A percentile compares a stretch with the other conserved stretches of the same genome.
Evolutionary conservation across 2,329 filamentous ascomycete genomes (phyloP).

Genomic region (Zasmidium citrigriseum): DNA sequence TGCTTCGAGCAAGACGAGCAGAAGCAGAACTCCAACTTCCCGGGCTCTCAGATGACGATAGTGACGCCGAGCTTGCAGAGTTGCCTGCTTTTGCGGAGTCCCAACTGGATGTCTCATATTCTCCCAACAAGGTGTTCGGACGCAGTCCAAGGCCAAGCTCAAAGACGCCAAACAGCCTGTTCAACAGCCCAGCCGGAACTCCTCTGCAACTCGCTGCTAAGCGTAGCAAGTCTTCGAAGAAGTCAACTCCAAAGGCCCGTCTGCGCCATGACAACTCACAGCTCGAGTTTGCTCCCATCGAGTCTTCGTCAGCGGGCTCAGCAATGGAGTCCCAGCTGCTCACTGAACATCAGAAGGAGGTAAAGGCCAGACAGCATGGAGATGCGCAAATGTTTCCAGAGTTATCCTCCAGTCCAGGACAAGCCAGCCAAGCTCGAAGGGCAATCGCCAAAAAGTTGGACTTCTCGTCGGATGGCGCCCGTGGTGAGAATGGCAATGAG

Average conservation of each 20-base stretch:
- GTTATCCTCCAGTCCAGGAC: conserved; percentile 58
- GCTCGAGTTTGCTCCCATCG: conserved; percentile 71
- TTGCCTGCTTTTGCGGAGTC: conserved; percentile 31
- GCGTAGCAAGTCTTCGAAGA: neutral
- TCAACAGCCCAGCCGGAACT: neutral
- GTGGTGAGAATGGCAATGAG: conserved; percentile 28
- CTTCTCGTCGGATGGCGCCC: conserved; percentile 22
- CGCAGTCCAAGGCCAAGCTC: conserved; percentile 1
- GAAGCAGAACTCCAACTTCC: conserved; percentile 56
- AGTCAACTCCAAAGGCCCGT: conserved; percentile 47
- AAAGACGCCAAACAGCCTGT: neutral
- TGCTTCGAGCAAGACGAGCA: conserved; percentile 62
- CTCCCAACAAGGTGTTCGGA: neutral
- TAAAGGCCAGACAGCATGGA: conserved; percentile 68
- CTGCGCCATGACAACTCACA: conserved; percentile 81
- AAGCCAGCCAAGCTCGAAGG: conserved; percentile 27
- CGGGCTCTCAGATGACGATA: conserved; percentile 43
- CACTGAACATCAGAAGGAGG: conserved; percentile 78
- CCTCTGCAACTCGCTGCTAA: too few species aligned
- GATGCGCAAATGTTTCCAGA: conserved; percentile 69
- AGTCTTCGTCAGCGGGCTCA: conserved; percentile 55
- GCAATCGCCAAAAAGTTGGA: conserved; percentile 28
- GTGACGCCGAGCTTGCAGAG: conserved; percentile 37
- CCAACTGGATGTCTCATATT: conserved; percentile 7
- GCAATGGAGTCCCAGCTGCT: conserved; percentile 67